Evolutionary conservation across 768 basidiomycete genomes (phyloP).

Genomic region (Leccinum pellstonianum): DNA sequence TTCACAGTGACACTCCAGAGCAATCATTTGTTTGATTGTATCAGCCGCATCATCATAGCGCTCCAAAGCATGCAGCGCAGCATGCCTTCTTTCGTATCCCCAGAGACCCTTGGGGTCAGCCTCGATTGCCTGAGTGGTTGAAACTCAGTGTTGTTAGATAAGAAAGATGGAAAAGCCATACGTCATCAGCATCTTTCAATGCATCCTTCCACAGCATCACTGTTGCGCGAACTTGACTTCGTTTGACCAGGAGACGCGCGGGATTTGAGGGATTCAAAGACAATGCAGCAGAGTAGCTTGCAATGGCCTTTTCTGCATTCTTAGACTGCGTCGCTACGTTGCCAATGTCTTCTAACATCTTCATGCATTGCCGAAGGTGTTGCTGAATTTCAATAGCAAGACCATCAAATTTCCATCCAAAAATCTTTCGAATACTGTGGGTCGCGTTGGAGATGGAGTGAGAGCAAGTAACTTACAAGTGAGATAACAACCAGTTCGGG

Average conservation of each 20-base stretch:
- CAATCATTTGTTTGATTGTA: not conserved
- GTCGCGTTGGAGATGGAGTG: not conserved
- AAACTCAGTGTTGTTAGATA: not conserved
- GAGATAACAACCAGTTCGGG: conserved; percentile 3
- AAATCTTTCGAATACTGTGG: not conserved
- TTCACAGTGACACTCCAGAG: no score
- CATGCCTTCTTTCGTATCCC: conserved; percentile 4
- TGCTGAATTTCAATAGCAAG: not conserved
- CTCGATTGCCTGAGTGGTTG: not conserved
- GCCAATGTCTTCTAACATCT: not conserved
- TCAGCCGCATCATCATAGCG: not conserved
- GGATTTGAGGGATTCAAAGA: not conserved
- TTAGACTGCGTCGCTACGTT: not conserved
- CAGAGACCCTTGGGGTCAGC: not conserved
- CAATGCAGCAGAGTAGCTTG: no score
- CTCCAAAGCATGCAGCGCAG: not conserved
- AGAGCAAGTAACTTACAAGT: not conserved
- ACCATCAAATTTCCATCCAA: conserved; percentile 15
- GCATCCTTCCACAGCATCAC: conserved; percentile 3
- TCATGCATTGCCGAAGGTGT: not conserved
- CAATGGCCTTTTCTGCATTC: not conserved
- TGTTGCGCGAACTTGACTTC: not conserved
- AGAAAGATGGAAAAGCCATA: no score
- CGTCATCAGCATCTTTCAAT: conserved; percentile 1
- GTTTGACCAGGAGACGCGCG: conserved; percentile 6